phyloP scores from a whole-genome alignment of 2,329 filamentous ascomycete genomes.

The Diplodia scrobiculata region DNA sequence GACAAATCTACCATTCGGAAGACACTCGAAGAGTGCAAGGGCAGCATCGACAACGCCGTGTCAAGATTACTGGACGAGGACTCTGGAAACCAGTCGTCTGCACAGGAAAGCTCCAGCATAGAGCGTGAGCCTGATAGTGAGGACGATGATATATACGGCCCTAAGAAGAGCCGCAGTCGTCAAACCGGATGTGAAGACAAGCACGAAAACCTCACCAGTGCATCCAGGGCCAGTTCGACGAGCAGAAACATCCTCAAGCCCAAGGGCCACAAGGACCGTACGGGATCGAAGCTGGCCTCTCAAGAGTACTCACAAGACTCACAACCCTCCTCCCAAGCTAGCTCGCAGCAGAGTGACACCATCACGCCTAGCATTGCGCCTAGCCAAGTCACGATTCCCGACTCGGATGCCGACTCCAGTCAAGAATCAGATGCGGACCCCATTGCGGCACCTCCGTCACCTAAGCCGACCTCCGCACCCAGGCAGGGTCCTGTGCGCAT shows the following conservation, averaged over 20 bases:
- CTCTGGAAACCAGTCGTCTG: constrained; percentile 49
- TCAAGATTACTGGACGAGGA: constrained; percentile 53
- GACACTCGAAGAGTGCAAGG: constrained; percentile 56
- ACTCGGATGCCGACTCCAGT: constrained; percentile 20
- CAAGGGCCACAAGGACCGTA: constrained; percentile 14
- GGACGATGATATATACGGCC: constrained; percentile 50
- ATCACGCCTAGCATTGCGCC: neutral
- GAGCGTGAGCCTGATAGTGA: constrained; percentile 57
- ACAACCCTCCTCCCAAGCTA: neutral
- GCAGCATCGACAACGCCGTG: constrained; percentile 58
- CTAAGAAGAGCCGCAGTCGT: constrained; percentile 48
- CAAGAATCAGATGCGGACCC: constrained; percentile 15
- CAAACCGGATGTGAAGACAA: neutral
- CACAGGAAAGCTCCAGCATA: constrained; percentile 53
- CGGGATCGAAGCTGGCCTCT: constrained; percentile 7
- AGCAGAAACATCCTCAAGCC: constrained; percentile 12
- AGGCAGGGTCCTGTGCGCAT: constrained; percentile 25
- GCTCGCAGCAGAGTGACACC: constrained; percentile 8
- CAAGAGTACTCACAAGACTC: constrained; percentile 7
- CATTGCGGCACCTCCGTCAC: constrained; percentile 1
- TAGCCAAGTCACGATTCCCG: constrained; percentile 1
- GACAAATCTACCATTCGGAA: constrained; percentile 56
- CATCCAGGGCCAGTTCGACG: constrained; percentile 14
- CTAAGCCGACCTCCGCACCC: constrained; percentile 12
- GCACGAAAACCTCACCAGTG: constrained; percentile 12